Evolutionary conservation across 2,329 filamentous ascomycete genomes (phyloP).

Genomic region (Pyrenophora teres): DNA sequence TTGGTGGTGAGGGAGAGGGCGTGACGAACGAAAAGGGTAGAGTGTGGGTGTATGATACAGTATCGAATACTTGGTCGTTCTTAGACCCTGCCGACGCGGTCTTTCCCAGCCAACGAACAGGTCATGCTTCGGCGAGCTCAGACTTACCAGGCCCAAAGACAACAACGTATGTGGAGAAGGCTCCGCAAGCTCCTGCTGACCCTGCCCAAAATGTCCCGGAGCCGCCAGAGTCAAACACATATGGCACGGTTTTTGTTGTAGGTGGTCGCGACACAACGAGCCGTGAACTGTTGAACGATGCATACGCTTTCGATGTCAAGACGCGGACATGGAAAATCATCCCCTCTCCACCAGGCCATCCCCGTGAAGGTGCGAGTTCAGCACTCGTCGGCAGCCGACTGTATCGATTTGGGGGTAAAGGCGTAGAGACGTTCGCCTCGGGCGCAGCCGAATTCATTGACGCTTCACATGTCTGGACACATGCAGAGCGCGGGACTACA

Average conservation of each 20-base stretch:
- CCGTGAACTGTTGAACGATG: constrained; percentile 48
- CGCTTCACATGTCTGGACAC: constrained; percentile 41
- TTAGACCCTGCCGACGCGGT: constrained; percentile 42
- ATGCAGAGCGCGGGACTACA: constrained; percentile 43
- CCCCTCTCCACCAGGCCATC: constrained; percentile 51
- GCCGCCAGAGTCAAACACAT: constrained; percentile 46
- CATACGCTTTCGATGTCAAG: constrained; percentile 58
- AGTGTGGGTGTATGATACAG: constrained; percentile 53
- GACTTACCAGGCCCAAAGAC: constrained; percentile 48
- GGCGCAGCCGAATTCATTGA: constrained; percentile 39
- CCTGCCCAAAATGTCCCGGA: constrained; percentile 50
- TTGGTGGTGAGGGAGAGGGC: constrained; percentile 47
- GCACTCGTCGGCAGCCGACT: constrained; percentile 54
- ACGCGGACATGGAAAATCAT: constrained; percentile 57
- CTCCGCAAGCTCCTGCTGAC: constrained; percentile 50
- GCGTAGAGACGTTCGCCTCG: constrained; percentile 25
- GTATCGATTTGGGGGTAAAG: constrained; percentile 52
- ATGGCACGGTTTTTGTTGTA: constrained; percentile 58
- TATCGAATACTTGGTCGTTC: constrained; percentile 48
- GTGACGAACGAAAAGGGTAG: constrained; percentile 43
- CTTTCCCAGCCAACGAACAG: constrained; percentile 38
- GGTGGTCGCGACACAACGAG: constrained; percentile 49
- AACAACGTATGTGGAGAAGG: constrained; percentile 33
- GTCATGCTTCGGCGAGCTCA: constrained; percentile 47
- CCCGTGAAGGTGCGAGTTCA: constrained; percentile 46